phyloP scores from a whole-genome alignment of 331 rosid genomes.

The Pyrus hybrid region DNA sequence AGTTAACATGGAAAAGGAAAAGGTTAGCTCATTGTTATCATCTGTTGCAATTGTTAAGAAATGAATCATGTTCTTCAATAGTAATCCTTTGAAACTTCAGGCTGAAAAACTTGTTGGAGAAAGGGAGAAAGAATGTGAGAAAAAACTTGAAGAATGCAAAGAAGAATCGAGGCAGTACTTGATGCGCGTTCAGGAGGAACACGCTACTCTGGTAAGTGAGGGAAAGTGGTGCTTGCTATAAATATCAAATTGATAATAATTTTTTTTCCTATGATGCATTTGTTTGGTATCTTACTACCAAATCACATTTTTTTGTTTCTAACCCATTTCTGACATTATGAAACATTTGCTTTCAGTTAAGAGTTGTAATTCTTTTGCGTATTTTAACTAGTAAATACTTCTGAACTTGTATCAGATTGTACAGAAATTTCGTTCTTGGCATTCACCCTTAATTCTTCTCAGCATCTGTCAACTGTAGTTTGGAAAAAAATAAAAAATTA shows the following conservation, averaged over 20 bases:
- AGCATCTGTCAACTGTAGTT: background rate
- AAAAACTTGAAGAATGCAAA: slow-evolving; percentile 52
- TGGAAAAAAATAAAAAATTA: background rate
- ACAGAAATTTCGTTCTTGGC: background rate
- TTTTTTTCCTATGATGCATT: background rate
- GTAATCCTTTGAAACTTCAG: slow-evolving; percentile 44
- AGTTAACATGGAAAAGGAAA: slow-evolving; percentile 65
- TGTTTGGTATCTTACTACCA: background rate
- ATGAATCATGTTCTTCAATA: slow-evolving; percentile 20
- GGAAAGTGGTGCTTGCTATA: slow-evolving; percentile 9
- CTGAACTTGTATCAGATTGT: background rate
- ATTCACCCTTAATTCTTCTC: background rate
- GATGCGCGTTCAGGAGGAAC: slow-evolving; percentile 62
- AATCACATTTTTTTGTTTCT: background rate
- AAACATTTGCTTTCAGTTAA: background rate
- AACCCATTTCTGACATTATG: background rate
- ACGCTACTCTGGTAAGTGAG: slow-evolving; percentile 53
- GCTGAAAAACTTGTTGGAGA: slow-evolving; percentile 52
- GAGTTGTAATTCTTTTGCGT: background rate
- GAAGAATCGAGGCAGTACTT: slow-evolving; percentile 66
- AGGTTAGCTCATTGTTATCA: slow-evolving; percentile 47
- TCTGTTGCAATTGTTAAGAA: slow-evolving; percentile 13
- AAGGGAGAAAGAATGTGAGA: slow-evolving; percentile 42
- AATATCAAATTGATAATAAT: slow-evolving; percentile 5
- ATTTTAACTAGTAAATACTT: background rate